Evolutionary conservation across 2,329 filamentous ascomycete species (phyloP), one percentile per base, ranked within the genome.

Genomic region (Mollisia scopiformis): DNA sequence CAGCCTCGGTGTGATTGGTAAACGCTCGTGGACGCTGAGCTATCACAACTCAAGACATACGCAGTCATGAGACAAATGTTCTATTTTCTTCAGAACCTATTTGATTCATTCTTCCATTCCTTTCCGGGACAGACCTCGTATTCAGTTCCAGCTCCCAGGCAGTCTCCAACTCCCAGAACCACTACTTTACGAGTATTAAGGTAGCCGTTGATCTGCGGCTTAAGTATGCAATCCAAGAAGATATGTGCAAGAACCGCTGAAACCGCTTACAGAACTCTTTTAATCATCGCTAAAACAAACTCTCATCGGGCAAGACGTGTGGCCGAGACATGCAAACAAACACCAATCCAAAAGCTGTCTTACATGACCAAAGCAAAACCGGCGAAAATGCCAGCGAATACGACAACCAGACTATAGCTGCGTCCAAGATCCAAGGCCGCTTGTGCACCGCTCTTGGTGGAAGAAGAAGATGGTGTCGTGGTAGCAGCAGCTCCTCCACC

Each of bases 311-410:
- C 23, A 35, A 49, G 35, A 59, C 28, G 55, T 50, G 19, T 39
- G 19, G 51, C 41, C 37, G 57, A 57, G 21, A 51, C 31, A 35
- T 46, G 11, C 51, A 51, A 55, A 59, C n/a, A 41, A 41, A 35
- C 25, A 57, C 14, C 46, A 37, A 19, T 33, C 27, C 4, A 58
- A 49, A 23, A 27, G 39, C 58, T 55, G 33, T 33, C 60, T 76
- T 74, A 86, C 61, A 86, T 75, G 62, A 85, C 67, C 60, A 79
- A 63, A 47, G 84, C 80, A 68, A 88, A 86, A 16, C 85, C 86
- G 43, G 82, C 80, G 64, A 87, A 79, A 57, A 88, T 75, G 31
- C 81, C 80, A 55, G 79, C 80, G 43, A 84, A 75, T 6, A 89
- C 72, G 13, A 83, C 74, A 52, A 80, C 78, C 16, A 86, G 73